Percentiles rank a stretch among this genome's conserved stretches.
These are phyloP conservation scores for Eutypella sp. DNA, from an alignment of 2,329 filamentous ascomycete species.

Conservation along the genomic window DNA sequence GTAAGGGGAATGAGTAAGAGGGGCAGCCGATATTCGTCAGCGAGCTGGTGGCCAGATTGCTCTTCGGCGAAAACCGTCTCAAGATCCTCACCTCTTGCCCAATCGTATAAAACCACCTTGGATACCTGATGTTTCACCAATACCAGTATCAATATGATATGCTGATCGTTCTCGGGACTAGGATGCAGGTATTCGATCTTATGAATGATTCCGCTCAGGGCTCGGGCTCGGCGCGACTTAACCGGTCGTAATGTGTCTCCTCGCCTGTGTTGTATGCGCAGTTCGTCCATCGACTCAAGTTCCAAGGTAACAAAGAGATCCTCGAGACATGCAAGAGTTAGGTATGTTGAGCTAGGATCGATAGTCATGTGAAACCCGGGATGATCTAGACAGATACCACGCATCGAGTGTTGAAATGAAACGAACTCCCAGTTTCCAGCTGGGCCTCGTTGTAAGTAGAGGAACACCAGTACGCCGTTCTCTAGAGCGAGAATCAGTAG, in stretches of 20 bases:
- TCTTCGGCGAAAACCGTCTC: constrained; percentile 39
- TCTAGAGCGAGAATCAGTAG: constrained; percentile 73
- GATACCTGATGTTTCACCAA: constrained; percentile 44
- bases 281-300: constrained; percentile 51
- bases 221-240: constrained; percentile 35
- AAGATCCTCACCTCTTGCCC: constrained; percentile 50
- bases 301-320: constrained; percentile 68
- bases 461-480: constrained; percentile 67
- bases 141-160: constrained; percentile 72
- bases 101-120: constrained; percentile 55
- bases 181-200: constrained; percentile 85
- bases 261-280: constrained; percentile 44
- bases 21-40: constrained; percentile 53
- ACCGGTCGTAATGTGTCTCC: constrained; percentile 54
- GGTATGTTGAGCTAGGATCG: constrained; percentile 67
- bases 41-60: constrained; percentile 45
- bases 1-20: constrained; percentile 68
- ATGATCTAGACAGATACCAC: constrained; percentile 51
- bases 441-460: constrained; percentile 55
- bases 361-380: constrained; percentile 66
- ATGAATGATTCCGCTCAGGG: constrained; percentile 68
- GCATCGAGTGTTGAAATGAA: constrained; percentile 53
- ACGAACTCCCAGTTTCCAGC: constrained; percentile 54
- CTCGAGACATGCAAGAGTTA: constrained; percentile 67
- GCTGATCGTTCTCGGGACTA: constrained; percentile 57